Conservation (phyloP, 2,329 filamentous ascomycete species). For the Fusarium udum region DNA sequence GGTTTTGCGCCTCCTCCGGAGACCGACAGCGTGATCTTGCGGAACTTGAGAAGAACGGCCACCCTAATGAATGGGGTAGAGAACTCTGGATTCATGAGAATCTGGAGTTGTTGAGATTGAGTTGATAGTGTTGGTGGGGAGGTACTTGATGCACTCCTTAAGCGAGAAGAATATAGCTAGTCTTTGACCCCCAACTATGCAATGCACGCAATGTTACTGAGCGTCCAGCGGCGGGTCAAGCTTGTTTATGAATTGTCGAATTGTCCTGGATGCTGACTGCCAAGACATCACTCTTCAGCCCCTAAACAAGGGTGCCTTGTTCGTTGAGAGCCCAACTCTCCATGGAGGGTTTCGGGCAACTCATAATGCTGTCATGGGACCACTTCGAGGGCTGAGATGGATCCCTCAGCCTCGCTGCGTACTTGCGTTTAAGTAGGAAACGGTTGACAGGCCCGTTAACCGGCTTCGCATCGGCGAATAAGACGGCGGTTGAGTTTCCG, state of each 20-base stretch:
- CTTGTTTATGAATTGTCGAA: conserved; percentile 31
- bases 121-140: not conserved
- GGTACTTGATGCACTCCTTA: not conserved
- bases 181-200: not conserved
- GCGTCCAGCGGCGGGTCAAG: conserved; percentile 14
- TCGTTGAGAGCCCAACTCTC: conserved; percentile 1
- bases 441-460: conserved; percentile 1
- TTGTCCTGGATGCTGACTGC: conserved; percentile 21
- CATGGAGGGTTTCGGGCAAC: not conserved
- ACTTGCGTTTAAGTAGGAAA: conserved; percentile 9
- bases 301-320: conserved; percentile 27
- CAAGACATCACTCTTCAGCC: conserved; percentile 18
- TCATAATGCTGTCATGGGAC: conserved; percentile 3
- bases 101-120: not conserved
- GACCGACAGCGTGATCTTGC: conserved; percentile 38
- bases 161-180: conserved; percentile 4
- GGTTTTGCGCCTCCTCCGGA: conserved; percentile 39
- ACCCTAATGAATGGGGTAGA: conserved; percentile 38
- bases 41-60: conserved; percentile 36
- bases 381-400: not conserved
- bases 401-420: conserved; percentile 13
- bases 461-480: conserved; percentile 30
- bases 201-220: conserved; percentile 1
- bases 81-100: conserved; percentile 37
- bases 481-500: conserved; percentile 14